phyloP scores from a whole-genome alignment of 768 basidiomycete genomes.

The Coprinellus aureogranulatus region DNA sequence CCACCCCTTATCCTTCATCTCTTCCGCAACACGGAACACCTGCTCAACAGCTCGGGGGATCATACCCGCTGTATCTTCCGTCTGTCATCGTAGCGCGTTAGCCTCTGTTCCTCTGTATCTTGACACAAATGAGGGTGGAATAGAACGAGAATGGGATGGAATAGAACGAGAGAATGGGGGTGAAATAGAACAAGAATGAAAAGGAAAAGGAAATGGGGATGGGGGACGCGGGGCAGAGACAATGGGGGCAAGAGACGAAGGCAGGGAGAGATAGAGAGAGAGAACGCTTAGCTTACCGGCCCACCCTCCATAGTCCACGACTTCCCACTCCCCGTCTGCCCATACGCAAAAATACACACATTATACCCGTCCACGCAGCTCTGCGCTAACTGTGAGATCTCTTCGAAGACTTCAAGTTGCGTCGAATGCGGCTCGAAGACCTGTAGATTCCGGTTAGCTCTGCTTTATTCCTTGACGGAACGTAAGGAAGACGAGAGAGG shows the following conservation, averaged over 20 bases:
- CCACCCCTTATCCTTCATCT: constrained; percentile 84
- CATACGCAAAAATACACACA: constrained; percentile 94
- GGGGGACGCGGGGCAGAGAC: too few species aligned
- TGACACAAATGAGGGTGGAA: too few species aligned
- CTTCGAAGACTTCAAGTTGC: constrained; percentile 85
- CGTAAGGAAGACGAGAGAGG: too few species aligned
- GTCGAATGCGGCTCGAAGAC: constrained; percentile 81
- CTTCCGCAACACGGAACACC: constrained; percentile 74
- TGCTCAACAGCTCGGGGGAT: constrained; percentile 91
- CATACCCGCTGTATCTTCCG: constrained; percentile 73
- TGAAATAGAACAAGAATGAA: too few species aligned
- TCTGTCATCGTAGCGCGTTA: constrained; percentile 38
- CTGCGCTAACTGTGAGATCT: constrained; percentile 89
- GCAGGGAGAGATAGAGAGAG: too few species aligned
- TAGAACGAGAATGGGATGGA: too few species aligned
- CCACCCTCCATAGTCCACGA: constrained; percentile 97
- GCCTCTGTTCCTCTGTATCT: too few species aligned
- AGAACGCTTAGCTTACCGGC: constrained; percentile 61
- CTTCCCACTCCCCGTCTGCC: constrained; percentile 87
- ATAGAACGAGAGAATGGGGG: too few species aligned
- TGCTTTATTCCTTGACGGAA: too few species aligned
- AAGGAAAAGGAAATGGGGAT: too few species aligned
- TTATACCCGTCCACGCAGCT: constrained; percentile 92
- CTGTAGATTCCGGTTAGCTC: too few species aligned
- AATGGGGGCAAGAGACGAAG: too few species aligned